Base-by-base conservation (phyloP, 257 asterid species). In the Schizonepeta tenuifolia region DNA sequence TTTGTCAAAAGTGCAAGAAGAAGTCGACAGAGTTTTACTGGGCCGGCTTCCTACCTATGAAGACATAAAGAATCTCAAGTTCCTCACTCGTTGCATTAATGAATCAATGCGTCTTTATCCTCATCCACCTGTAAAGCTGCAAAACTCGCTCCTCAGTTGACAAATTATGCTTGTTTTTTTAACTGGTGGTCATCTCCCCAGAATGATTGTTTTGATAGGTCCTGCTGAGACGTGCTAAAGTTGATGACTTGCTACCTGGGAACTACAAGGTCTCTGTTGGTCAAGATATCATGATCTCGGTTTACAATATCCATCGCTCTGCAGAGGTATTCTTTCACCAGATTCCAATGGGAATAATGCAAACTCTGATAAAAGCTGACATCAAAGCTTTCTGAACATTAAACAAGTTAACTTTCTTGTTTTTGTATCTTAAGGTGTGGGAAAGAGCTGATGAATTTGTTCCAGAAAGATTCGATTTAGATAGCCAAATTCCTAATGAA, bases 201-300 rank as follows among this genome's bases (percentile, higher is more conserved):
- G 63, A 67, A 58, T 66, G 35, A 68, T 15, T 28, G 33, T 67
- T 58, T 65, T 18, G 35, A 43, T 70, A 94, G 99, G 99, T 94
- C 75, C 81, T 91, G 4, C 44, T 94, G 77, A 81, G 99, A 83
- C 84, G 99, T 86, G 99, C 97, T 65, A 89, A 60, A 80, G 92
- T 84, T 24, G 82, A 85, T n/a, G 99, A 94, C 35, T 77, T 82
- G 22, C 89, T 94, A 70, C 99, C 99, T 3, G 99, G 97, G 51
- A 78, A 88, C 81, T 94, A 94, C 81, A 94, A 86, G 86, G 95
- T 94, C 77, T 80, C 87, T 80, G 75, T 90, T 69, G 99, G 97
- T 76, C 99, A 94, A 86, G 99, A 94, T 82, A 70, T 94, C 78
- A 91, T 94, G 98, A 94, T 94, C 70, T 94, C 98, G 3, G 99